Conservation (phyloP, 2,329 filamentous ascomycete genomes). For the Aspergillus spinulosporus region DNA sequence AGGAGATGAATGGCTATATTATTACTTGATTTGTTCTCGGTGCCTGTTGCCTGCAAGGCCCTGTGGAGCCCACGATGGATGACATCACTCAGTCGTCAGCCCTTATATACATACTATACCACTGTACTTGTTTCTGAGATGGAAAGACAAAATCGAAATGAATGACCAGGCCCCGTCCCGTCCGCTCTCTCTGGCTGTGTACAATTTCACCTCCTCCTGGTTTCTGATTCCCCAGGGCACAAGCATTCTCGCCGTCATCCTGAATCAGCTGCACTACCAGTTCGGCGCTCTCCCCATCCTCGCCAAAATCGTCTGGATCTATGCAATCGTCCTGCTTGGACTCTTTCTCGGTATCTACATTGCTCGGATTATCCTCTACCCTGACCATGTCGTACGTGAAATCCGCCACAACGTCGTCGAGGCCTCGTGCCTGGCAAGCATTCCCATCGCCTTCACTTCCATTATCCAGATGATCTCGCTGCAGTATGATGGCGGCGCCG, state of each 20-base stretch:
- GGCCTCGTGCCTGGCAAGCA: slow-evolving; percentile 41
- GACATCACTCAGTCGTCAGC: background rate
- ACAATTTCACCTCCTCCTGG: slow-evolving; percentile 39
- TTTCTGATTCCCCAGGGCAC: slow-evolving; percentile 44
- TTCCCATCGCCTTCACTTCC: slow-evolving; percentile 38
- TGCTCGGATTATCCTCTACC: slow-evolving; percentile 35
- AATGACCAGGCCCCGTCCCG: background rate
- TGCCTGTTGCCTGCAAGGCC: background rate
- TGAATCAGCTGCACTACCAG: slow-evolving; percentile 43
- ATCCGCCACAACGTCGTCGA: slow-evolving; percentile 37
- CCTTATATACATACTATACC: background rate
- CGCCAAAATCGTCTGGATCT: slow-evolving; percentile 42
- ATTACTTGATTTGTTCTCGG: background rate
- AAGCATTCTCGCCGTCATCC: slow-evolving; percentile 37
- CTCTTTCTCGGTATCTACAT: slow-evolving; percentile 33
- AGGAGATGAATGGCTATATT: background rate
- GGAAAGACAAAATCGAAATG: background rate
- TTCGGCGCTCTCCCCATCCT: slow-evolving; percentile 41
- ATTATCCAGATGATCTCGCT: slow-evolving; percentile 53
- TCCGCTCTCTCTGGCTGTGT: slow-evolving; percentile 25
- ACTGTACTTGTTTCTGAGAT: background rate
- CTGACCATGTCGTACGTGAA: slow-evolving; percentile 29
- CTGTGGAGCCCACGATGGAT: background rate
- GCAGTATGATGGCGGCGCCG: slow-evolving; percentile 29
- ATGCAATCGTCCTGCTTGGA: slow-evolving; percentile 37